phyloP scores from a whole-genome alignment of 441 rosid species.

The Populus hybrid region DNA sequence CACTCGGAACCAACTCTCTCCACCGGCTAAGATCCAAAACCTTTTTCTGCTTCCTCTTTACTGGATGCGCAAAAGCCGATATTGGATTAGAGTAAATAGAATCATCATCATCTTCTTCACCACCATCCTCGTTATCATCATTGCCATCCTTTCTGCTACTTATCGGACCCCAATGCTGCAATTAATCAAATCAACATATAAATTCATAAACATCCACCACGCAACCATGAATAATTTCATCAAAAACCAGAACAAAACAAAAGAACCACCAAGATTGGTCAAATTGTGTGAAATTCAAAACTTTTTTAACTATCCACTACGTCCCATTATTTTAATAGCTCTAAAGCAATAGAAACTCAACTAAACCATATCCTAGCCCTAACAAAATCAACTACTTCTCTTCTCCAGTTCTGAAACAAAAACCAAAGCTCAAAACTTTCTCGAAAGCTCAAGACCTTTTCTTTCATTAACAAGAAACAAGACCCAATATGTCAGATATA shows the following conservation, averaged over 20 bases:
- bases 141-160: slow-evolving; percentile 18
- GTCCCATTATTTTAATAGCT: neutral
- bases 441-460: neutral
- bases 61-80: slow-evolving; percentile 66
- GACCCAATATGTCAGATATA: neutral
- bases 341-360: neutral
- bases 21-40: slow-evolving; percentile 49
- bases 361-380: neutral
- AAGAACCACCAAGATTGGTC: neutral
- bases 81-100: slow-evolving; percentile 32
- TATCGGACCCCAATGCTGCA: slow-evolving; percentile 63
- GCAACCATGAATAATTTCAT: slow-evolving; percentile 4
- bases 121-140: slow-evolving; percentile 17
- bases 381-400: too few species aligned
- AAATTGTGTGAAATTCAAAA: neutral
- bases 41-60: slow-evolving; percentile 67
- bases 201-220: slow-evolving; percentile 6
- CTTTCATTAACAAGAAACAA: neutral
- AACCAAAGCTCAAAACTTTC: neutral
- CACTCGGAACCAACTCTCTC: slow-evolving; percentile 41
- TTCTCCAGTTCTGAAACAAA: neutral
- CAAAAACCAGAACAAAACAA: neutral
- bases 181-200: slow-evolving; percentile 24
- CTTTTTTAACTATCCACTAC: too few species aligned
- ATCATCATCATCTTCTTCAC: slow-evolving; percentile 38